Evolutionary conservation across 495 filamentous ascomycete genomes (phyloP).

Genomic region (Chaetomidium leptoderma): DNA sequence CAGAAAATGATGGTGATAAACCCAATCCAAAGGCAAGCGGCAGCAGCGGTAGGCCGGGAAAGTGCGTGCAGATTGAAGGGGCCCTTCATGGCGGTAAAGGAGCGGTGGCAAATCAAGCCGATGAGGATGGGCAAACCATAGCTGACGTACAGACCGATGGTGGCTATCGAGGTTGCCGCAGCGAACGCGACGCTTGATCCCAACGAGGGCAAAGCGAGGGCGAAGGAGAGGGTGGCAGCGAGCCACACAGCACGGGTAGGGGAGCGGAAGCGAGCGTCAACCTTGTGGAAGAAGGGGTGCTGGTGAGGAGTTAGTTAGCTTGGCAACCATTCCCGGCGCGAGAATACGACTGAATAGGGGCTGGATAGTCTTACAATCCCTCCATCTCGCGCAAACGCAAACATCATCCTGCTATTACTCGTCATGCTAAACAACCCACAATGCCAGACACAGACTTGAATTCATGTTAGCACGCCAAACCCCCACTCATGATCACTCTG

Average conservation of each 20-base stretch:
- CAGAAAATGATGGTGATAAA: slow-evolving; percentile 62
- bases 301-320: background rate
- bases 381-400: slow-evolving; percentile 53
- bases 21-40: slow-evolving; percentile 50
- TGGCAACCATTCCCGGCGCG: too few relatives aligned
- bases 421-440: slow-evolving; percentile 57
- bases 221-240: slow-evolving; percentile 55
- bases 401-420: slow-evolving; percentile 62
- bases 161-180: slow-evolving; percentile 61
- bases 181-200: slow-evolving; percentile 58
- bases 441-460: slow-evolving; percentile 54
- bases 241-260: slow-evolving; percentile 59
- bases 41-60: slow-evolving; percentile 49
- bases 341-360: too few relatives aligned
- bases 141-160: slow-evolving; percentile 64
- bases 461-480: slow-evolving; percentile 14
- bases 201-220: slow-evolving; percentile 56
- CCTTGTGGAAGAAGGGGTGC: slow-evolving; percentile 52
- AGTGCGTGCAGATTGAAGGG: slow-evolving; percentile 56
- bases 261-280: slow-evolving; percentile 50
- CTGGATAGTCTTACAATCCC: slow-evolving; percentile 43
- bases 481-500: too few relatives aligned
- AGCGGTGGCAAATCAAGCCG: slow-evolving; percentile 43
- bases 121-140: slow-evolving; percentile 64
- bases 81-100: slow-evolving; percentile 46